Base-by-base conservation (phyloP, 75 land plant genomes). In the Larix kaempferi region DNA sequence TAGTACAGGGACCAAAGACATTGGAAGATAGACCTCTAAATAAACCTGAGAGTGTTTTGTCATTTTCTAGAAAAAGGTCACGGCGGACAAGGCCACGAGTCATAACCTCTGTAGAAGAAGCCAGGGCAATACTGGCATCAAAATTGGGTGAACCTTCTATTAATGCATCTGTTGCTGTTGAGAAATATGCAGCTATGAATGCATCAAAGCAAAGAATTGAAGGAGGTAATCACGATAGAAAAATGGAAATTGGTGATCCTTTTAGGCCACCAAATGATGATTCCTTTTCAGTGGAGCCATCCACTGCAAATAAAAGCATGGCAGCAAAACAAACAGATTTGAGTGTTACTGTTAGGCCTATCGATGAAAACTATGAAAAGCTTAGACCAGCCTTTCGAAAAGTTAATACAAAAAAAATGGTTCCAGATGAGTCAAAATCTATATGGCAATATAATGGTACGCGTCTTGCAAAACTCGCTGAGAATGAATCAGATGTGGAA, bases 101-200 rank as follows among this genome's bases (percentile, higher is more conserved):
- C 59, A 93, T 93, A 71, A 74, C 21, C 54, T 93, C 95, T 44
- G 89, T 89, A 17, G 76, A 85, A 55, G 95, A 91, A 87, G 95
- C 95, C 41, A 79, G 86, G 73, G 90, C 92, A 19, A 85, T 81
- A 56, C 87, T 93, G 29, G 82, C 87, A 54, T 56, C 78, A 49
- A 91, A 80, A 76, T 75, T 56, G 56, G 82, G 76, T 16, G 26
- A 74, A 52, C 65, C 62, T 49, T 52, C 56, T 55, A 29, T n/a
- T 39, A 37, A 65, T 65, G n/a, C 13, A 41, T 37, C 72, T 67
- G 35, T 49, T 39, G 72, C n/a, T 37, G 41, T 69, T 41, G 72
- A 69, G 72, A 37, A 69, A 41, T 6, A 41, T 23, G 4, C 72
- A n/a, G 17, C 72, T 69, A 41, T 8, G 41, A n/a, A 41, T 69